Evolutionary conservation across 441 rosid genomes (phyloP).

Genomic region (Populus hybrid): DNA sequence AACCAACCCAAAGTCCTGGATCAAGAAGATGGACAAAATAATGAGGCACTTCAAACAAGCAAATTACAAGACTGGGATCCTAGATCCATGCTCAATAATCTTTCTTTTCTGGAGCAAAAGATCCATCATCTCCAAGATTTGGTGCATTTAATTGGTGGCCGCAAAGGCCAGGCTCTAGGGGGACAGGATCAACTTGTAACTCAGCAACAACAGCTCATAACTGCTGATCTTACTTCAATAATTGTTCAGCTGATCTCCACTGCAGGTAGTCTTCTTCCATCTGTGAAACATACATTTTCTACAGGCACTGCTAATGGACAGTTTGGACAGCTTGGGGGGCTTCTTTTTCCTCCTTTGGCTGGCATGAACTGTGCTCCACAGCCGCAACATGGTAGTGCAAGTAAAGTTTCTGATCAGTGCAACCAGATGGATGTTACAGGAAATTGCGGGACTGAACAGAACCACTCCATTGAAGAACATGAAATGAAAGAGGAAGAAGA

Average conservation of each 20-base stretch:
- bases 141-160: constrained; percentile 60
- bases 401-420: constrained; percentile 37
- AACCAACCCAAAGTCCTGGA: constrained; percentile 27
- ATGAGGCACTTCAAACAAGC: constrained; percentile 30
- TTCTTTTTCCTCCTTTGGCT: constrained; percentile 39
- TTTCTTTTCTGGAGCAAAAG: constrained; percentile 81
- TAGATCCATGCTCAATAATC: constrained; percentile 61
- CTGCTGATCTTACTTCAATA: constrained; percentile 87
- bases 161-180: constrained; percentile 44
- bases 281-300: constrained; percentile 58
- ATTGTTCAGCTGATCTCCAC: constrained; percentile 90
- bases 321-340: constrained; percentile 53
- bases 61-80: constrained; percentile 81
- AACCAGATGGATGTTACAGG: constrained; percentile 35
- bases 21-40: constrained; percentile 27
- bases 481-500: constrained; percentile 89
- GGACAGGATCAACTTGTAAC: constrained; percentile 51
- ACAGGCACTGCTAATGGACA: constrained; percentile 27
- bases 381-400: constrained; percentile 32
- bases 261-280: constrained; percentile 92
- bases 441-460: constrained; percentile 36
- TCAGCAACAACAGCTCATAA: constrained; percentile 81
- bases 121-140: constrained; percentile 82
- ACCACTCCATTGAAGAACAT: constrained; percentile 58
- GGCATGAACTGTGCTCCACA: constrained; percentile 36